Conservation (phyloP, 2,329 filamentous ascomycete species). For the Clarireedia paspali region DNA sequence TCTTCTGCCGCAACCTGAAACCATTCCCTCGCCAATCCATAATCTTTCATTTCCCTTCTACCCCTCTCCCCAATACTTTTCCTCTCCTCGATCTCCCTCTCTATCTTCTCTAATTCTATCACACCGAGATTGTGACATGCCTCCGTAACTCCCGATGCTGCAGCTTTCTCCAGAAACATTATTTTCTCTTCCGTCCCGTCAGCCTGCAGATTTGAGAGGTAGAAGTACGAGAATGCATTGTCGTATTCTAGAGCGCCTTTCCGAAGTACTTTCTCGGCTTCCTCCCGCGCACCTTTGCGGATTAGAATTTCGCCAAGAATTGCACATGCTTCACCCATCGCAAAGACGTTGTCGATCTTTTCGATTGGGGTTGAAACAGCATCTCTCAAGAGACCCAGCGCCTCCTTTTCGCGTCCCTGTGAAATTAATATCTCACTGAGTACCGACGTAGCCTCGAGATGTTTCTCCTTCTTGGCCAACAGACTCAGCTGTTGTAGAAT, state of each 20-base stretch:
- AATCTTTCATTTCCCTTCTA: constrained; percentile 14
- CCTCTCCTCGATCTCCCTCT: background rate
- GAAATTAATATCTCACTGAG: constrained; percentile 22
- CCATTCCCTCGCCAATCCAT: constrained; percentile 27
- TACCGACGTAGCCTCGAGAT: constrained; percentile 26
- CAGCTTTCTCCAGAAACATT: constrained; percentile 26
- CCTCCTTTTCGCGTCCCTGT: constrained; percentile 16
- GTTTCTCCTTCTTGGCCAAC: constrained; percentile 21
- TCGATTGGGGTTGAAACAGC: constrained; percentile 14
- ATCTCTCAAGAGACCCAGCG: constrained; percentile 21
- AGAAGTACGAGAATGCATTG: constrained; percentile 25
- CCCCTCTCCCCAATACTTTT: no score
- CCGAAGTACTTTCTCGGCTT: constrained; percentile 20
- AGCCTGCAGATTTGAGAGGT: constrained; percentile 21
- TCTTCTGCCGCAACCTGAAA: constrained; percentile 22
- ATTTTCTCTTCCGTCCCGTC: constrained; percentile 15
- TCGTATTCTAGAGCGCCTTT: constrained; percentile 27
- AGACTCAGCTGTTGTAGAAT: constrained; percentile 17
- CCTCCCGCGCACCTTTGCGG: constrained; percentile 11
- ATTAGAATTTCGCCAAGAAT: constrained; percentile 18
- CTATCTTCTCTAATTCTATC: constrained; percentile 18
- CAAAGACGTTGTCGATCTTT: constrained; percentile 21
- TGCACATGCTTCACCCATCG: background rate
- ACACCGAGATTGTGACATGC: constrained; percentile 27
- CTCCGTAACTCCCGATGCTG: constrained; percentile 23